Evolutionary conservation across 768 basidiomycete genomes (phyloP).

Genomic region (Mycena crocata): DNA sequence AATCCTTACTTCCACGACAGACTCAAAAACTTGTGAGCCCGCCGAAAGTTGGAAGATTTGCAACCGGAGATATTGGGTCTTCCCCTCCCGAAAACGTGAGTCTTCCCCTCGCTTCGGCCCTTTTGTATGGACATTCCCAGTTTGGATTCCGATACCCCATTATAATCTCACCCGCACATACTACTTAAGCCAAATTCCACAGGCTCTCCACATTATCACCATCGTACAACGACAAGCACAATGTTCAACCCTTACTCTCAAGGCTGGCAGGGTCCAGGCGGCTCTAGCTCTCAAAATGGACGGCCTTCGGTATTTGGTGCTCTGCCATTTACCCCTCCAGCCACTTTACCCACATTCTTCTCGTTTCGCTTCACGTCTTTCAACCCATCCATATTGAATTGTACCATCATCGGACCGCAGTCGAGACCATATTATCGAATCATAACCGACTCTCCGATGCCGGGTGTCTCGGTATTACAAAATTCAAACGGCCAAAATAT

Average conservation of each 20-base stretch:
- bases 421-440: constrained; percentile 53
- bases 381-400: constrained; percentile 48
- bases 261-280: constrained; percentile 5
- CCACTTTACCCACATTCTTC: constrained; percentile 24
- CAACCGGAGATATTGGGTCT: background rate
- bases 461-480: constrained; percentile 51
- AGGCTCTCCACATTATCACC: background rate
- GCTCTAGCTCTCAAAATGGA: background rate
- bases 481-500: constrained; percentile 49
- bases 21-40: background rate
- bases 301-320: constrained; percentile 33
- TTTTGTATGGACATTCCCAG: no score
- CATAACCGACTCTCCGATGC: constrained; percentile 47
- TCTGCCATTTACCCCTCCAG: constrained; percentile 25
- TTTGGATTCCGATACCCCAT: constrained; percentile 1
- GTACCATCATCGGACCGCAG: constrained; percentile 47
- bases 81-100: background rate
- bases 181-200: constrained; percentile 1
- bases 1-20: background rate
- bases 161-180: background rate
- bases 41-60: background rate
- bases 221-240: background rate
- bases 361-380: constrained; percentile 32
- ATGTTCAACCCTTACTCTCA: constrained; percentile 29
- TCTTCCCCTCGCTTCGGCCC: background rate